Base-by-base conservation (phyloP, 495 filamentous ascomycete genomes). In the Podospora anserina region DNA sequence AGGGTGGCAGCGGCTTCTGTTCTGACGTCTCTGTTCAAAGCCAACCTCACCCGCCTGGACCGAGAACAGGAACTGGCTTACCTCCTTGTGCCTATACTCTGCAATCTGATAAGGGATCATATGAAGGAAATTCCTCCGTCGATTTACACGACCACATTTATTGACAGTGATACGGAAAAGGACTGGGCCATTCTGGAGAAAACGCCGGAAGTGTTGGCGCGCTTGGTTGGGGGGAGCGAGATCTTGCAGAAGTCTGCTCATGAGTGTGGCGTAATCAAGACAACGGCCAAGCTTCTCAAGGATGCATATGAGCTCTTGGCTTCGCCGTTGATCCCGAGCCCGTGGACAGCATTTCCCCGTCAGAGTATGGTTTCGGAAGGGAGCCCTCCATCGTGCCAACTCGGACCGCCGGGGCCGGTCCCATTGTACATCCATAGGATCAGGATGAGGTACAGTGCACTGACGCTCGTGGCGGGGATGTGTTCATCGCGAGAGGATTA, bases 401-500 rank as follows among this genome's bases (percentile, higher is more conserved):
- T 94, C 27, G 91, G 90, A 0, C 78, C 81, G 23, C 78, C 82
- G 6, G 91, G 91, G 6, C 82, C 89, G 39, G 84, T 89, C 5
- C 84, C 87, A 0, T 80, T 87, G 13, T 80, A 89, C 64, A 83
- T 86, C 6, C 94, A 97, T 78, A 85, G 88, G 26, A 88, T 93
- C 81, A 89, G 85, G 73, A 87, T 92, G 67, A 86, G 94, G 61
- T 91, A 93, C 75, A 88, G 87, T 61, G 87, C 90, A n/a, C 79
- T 99, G 27, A 88, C 87, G 67, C 92, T 92, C 13, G 78, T 98
- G 61, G 91, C 91, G 57, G 88, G 91, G 5, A 76, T 99, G 67
- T 88, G 90, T 18, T 85, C 90, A 5, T 89, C 90, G 73, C 93
- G 92, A 63, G 93, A 98, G 66, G 87, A 91, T 49, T 93, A 93